Evolutionary conservation across 768 basidiomycete species (phyloP).

Genomic region (Lactarius pseudohatsudake): DNA sequence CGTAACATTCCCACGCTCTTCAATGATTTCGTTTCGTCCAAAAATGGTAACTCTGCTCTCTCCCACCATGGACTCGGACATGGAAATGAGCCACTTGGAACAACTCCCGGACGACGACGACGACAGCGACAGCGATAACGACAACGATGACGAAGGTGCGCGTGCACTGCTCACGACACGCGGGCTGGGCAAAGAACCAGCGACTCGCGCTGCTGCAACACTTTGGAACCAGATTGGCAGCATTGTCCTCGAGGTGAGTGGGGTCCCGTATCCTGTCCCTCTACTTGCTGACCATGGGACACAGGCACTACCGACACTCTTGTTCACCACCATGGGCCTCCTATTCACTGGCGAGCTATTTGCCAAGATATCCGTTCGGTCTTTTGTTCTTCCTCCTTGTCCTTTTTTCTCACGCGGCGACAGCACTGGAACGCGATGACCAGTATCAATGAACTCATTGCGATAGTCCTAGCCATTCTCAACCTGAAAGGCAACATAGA

Average conservation of each 20-base stretch:
- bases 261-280: background rate
- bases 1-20: constrained; percentile 30
- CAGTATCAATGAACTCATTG: constrained; percentile 90
- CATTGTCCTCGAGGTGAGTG: constrained; percentile 70
- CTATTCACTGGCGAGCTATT: constrained; percentile 90
- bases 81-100: constrained; percentile 40
- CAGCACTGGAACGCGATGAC: constrained; percentile 89
- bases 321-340: constrained; percentile 80
- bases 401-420: background rate
- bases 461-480: constrained; percentile 91
- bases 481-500: constrained; percentile 99
- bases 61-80: constrained; percentile 15
- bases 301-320: constrained; percentile 83
- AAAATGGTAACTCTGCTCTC: background rate
- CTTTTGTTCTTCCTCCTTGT: constrained; percentile 30
- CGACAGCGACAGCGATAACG: constrained; percentile 22
- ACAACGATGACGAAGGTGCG: constrained; percentile 41
- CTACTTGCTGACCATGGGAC: constrained; percentile 1
- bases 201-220: background rate
- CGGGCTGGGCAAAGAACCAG: constrained; percentile 33
- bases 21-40: constrained; percentile 16
- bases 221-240: constrained; percentile 57
- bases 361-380: constrained; percentile 74
- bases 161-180: constrained; percentile 46
- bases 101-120: constrained; percentile 30